phyloP scores from a whole-genome alignment of 331 rosid genomes.

The Malus hybrid region DNA sequence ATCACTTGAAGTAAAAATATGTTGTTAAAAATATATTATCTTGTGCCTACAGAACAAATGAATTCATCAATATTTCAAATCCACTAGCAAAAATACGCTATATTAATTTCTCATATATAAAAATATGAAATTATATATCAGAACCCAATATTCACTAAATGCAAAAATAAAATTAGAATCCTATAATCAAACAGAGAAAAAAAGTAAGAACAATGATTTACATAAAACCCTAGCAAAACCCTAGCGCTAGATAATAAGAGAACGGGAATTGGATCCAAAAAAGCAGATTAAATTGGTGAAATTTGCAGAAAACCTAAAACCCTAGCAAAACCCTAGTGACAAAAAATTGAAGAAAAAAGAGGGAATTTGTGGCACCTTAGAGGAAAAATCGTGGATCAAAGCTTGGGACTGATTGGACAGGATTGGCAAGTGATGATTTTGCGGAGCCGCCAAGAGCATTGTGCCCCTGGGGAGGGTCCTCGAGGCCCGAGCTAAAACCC shows the following conservation, averaged over 20 bases:
- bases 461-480: constrained; percentile 37
- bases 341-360: not conserved
- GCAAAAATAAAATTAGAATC: not conserved
- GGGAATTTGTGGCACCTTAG: constrained; percentile 30
- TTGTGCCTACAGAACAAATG: not conserved
- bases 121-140: no score
- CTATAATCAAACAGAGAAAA: not conserved
- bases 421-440: constrained; percentile 23
- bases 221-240: not conserved
- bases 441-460: constrained; percentile 37
- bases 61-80: not conserved
- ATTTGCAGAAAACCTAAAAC: constrained; percentile 42
- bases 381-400: constrained; percentile 33
- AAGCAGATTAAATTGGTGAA: not conserved
- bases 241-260: not conserved
- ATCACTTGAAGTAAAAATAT: not conserved
- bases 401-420: constrained; percentile 41
- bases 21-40: not conserved
- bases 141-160: not conserved
- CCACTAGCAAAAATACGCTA: not conserved
- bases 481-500: constrained; percentile 62
- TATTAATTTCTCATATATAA: not conserved
- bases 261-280: not conserved
- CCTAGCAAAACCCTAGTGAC: constrained; percentile 60
- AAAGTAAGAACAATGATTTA: not conserved